A percentile compares a stretch with the other conserved stretches of the same genome.
These are phyloP conservation scores for Aphanomyces euteiches DNA, from an alignment of 352 stramenopile species.

Conservation along the genomic window DNA sequence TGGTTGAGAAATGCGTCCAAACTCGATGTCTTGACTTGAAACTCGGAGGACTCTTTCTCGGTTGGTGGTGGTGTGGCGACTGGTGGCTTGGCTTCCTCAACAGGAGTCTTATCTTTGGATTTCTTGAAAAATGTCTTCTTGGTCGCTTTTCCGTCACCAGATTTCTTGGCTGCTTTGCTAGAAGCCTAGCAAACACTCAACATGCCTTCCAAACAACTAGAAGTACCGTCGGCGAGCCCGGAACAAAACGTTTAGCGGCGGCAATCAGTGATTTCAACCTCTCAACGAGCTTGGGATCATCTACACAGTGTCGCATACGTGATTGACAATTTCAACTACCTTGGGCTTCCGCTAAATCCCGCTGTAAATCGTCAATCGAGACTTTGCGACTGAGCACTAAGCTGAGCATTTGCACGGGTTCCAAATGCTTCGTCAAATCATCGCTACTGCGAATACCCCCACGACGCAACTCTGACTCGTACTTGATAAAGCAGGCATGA, in stretches of 20 bases:
- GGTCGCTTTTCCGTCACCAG: constrained; percentile 31
- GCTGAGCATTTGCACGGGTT: constrained; percentile 45
- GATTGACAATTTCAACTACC: background rate
- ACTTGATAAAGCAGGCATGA: constrained; percentile 67
- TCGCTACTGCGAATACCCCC: constrained; percentile 60
- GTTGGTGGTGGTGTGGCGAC: background rate
- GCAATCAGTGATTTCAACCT: constrained; percentile 63
- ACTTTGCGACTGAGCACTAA: constrained; percentile 39
- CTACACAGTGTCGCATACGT: too few species aligned
- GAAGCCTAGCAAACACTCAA: too few species aligned
- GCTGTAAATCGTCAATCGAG: constrained; percentile 8
- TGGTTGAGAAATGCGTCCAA: constrained; percentile 14
- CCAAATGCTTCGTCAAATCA: constrained; percentile 70
- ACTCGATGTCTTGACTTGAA: constrained; percentile 27
- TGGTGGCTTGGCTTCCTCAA: background rate
- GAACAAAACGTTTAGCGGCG: constrained; percentile 35
- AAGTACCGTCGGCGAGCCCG: background rate
- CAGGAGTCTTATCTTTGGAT: constrained; percentile 1
- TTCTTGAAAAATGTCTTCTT: constrained; percentile 29
- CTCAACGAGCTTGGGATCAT: constrained; percentile 35
- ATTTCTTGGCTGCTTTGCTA: too few species aligned
- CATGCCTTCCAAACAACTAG: too few species aligned
- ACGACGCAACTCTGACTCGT: constrained; percentile 56
- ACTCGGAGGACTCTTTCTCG: background rate
- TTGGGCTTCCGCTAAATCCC: constrained; percentile 15